phyloP scores from a whole-genome alignment of 306 rosid genomes.

The Vigna reflexopilosa region DNA sequence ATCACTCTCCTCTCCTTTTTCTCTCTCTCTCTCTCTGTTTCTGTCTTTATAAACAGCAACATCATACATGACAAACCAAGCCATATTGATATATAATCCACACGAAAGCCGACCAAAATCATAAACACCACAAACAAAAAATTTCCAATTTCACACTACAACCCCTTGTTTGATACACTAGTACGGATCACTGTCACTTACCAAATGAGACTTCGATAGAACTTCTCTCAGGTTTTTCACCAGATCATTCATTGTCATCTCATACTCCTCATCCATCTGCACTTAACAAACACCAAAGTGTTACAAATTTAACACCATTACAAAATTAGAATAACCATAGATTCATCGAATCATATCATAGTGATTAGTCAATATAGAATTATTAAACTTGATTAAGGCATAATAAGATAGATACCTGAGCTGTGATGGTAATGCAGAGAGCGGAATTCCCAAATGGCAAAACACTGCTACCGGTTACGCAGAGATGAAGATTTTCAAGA shows the following conservation, averaged over 20 bases:
- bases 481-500: slow-evolving; percentile 48
- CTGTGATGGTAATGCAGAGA: slow-evolving; percentile 49
- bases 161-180: slow-evolving; percentile 47
- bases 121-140: not conserved
- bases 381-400: not conserved
- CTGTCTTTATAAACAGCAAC: too few relatives aligned
- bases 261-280: slow-evolving; percentile 40
- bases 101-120: not conserved
- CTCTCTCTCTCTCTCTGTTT: too few relatives aligned
- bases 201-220: not conserved
- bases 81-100: too few relatives aligned
- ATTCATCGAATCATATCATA: not conserved
- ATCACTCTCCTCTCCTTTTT: too few relatives aligned
- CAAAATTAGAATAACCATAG: not conserved
- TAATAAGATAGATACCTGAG: slow-evolving; percentile 39
- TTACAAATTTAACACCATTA: too few relatives aligned
- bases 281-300: not conserved
- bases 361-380: not conserved
- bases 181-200: slow-evolving; percentile 45
- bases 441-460: slow-evolving; percentile 52
- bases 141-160: not conserved
- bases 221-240: slow-evolving; percentile 36
- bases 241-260: slow-evolving; percentile 37
- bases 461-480: slow-evolving; percentile 43
- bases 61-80: too few relatives aligned